A percentile compares a stretch with the other conserved stretches of the same genome.
Conservation (phyloP, 345 rosid genomes). For the Eutrema japonicum region DNA sequence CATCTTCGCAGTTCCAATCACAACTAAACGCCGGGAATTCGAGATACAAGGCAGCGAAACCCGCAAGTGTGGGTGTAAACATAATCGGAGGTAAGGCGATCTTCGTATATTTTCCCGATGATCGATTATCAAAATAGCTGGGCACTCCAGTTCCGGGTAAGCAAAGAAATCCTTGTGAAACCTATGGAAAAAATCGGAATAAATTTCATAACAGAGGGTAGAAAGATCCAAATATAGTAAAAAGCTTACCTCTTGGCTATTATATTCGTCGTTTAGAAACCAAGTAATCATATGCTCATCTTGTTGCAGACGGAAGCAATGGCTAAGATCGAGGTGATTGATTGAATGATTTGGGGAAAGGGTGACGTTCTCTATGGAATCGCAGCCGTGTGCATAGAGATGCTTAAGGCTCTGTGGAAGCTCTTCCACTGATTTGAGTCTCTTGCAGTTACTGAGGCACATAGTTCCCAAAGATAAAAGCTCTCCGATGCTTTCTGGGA, state of each 20-base stretch:
- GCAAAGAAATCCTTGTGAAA: not conserved
- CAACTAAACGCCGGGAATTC: conserved; percentile 13
- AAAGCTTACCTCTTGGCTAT: conserved; percentile 4
- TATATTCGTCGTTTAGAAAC: not conserved
- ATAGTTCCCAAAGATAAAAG: too few species aligned
- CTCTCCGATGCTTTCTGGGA: too few species aligned
- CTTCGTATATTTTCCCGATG: not conserved
- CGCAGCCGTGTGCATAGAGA: too few species aligned
- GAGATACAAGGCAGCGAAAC: conserved; percentile 7
- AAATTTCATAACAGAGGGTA: not conserved
- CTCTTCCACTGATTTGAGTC: too few species aligned
- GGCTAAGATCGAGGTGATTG: not conserved
- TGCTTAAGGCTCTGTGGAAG: too few species aligned
- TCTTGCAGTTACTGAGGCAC: too few species aligned
- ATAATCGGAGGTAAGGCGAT: not conserved
- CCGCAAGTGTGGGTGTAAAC: not conserved
- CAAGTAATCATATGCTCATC: not conserved
- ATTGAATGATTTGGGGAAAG: not conserved
- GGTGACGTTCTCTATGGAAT: not conserved
- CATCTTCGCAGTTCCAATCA: conserved; percentile 13
- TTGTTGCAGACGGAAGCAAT: not conserved
- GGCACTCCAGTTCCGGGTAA: not conserved
- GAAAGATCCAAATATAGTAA: not conserved
- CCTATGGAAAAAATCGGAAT: not conserved
- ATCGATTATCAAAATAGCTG: not conserved